These are phyloP conservation scores for Pugionium cornutum DNA, from an alignment of 345 rosid species.

Conservation along the genomic window DNA sequence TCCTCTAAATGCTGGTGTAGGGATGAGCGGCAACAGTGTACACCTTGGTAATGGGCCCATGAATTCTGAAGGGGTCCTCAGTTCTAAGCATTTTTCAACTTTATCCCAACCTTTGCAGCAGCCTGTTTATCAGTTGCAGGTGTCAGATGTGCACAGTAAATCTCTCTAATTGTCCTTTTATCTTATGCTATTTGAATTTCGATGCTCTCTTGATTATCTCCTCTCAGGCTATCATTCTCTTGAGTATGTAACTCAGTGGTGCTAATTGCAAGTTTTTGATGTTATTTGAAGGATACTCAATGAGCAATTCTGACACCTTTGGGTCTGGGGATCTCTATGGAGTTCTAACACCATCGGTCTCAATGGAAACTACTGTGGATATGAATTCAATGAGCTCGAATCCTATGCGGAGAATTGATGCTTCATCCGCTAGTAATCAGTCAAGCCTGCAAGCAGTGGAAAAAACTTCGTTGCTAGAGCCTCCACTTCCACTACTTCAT, in stretches of 20 bases:
- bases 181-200: conserved; percentile 20
- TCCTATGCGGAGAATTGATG: conserved; percentile 55
- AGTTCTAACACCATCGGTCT: conserved; percentile 52
- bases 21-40: conserved; percentile 60
- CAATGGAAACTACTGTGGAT: conserved; percentile 55
- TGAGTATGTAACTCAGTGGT: conserved; percentile 20
- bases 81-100: conserved; percentile 48
- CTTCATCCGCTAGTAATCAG: conserved; percentile 52
- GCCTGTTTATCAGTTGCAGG: conserved; percentile 70
- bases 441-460: conserved; percentile 55
- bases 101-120: conserved; percentile 68
- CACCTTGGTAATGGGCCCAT: conserved; percentile 39
- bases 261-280: conserved; percentile 29
- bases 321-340: conserved; percentile 68
- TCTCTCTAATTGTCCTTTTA: conserved; percentile 32
- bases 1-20: conserved; percentile 58
- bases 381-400: conserved; percentile 51
- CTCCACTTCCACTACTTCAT: conserved; percentile 43
- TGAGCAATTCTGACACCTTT: conserved; percentile 55
- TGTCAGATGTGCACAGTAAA: conserved; percentile 65
- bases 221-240: background rate
- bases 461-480: conserved; percentile 49
- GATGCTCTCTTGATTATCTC: conserved; percentile 17
- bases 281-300: conserved; percentile 78
- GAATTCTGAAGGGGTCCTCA: conserved; percentile 26